A percentile compares a stretch with the other conserved stretches of the same genome.
Evolutionary conservation across 331 rosid species (phyloP).

Genomic region (Prunus yedoensis): DNA sequence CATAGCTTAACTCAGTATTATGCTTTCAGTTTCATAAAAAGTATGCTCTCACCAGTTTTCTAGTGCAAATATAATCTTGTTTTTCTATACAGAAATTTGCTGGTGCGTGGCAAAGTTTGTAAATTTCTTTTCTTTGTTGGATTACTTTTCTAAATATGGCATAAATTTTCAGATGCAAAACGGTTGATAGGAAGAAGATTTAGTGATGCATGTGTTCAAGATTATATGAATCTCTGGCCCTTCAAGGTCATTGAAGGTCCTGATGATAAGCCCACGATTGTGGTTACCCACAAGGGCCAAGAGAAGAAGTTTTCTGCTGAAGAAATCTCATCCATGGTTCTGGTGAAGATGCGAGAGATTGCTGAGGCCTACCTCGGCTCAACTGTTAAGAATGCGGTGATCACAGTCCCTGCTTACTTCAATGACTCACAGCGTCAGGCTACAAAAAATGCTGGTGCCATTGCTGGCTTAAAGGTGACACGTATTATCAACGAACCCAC

Average conservation of each 20-base stretch:
- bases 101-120: too few relatives aligned
- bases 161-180: conserved; percentile 48
- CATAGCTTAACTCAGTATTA: too few relatives aligned
- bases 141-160: neutral
- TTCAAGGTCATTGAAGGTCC: conserved; percentile 51
- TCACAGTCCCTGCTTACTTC: conserved; percentile 59
- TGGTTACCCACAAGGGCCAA: conserved; percentile 44
- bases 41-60: too few relatives aligned
- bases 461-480: conserved; percentile 52
- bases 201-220: conserved; percentile 45
- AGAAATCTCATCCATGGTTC: conserved; percentile 61
- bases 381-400: conserved; percentile 47
- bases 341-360: conserved; percentile 57
- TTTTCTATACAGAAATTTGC: too few relatives aligned
- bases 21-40: too few relatives aligned
- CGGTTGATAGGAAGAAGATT: conserved; percentile 57
- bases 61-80: too few relatives aligned
- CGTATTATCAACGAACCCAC: conserved; percentile 59
- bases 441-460: conserved; percentile 51
- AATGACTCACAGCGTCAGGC: conserved; percentile 63
- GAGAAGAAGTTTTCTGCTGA: conserved; percentile 56
- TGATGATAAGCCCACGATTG: conserved; percentile 51
- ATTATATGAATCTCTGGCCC: conserved; percentile 59
- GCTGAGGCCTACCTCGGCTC: conserved; percentile 58
- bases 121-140: neutral